Conservation (phyloP, 768 basidiomycete species). For the Macrocybe gigantea region DNA sequence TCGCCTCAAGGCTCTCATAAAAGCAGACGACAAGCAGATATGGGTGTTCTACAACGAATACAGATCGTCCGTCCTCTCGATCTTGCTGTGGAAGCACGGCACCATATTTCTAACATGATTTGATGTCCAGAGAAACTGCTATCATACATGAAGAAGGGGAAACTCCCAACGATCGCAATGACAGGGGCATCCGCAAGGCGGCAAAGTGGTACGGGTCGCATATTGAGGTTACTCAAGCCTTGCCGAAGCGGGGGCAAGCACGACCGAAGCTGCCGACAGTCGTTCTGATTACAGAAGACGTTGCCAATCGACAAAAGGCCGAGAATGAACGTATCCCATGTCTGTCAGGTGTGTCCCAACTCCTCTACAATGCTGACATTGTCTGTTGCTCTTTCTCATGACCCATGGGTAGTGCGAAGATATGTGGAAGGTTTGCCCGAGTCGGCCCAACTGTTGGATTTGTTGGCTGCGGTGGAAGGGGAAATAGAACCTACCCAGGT, state of each 20-base stretch:
- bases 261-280: conserved; percentile 47
- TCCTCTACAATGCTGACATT: neutral
- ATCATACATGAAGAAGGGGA: conserved; percentile 73
- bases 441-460: conserved; percentile 66
- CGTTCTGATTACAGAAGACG: conserved; percentile 87
- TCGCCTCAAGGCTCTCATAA: conserved; percentile 79
- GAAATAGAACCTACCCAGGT: conserved; percentile 60
- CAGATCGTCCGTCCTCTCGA: conserved; percentile 50
- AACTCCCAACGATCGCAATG: conserved; percentile 91
- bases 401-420: conserved; percentile 46
- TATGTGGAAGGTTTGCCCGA: conserved; percentile 77
- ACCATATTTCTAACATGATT: neutral
- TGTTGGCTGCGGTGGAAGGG: conserved; percentile 62
- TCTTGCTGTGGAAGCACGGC: neutral
- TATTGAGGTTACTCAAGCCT: conserved; percentile 44
- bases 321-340: conserved; percentile 54
- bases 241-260: conserved; percentile 42
- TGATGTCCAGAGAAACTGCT: conserved; percentile 61
- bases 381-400: neutral
- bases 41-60: conserved; percentile 90
- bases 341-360: conserved; percentile 46
- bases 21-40: conserved; percentile 78
- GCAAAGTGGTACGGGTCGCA: conserved; percentile 85
- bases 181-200: conserved; percentile 91
- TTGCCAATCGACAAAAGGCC: conserved; percentile 75